These are phyloP conservation scores for Xylaria sp. DNA, from an alignment of 2,329 filamentous ascomycete species.

Conservation along the genomic window DNA sequence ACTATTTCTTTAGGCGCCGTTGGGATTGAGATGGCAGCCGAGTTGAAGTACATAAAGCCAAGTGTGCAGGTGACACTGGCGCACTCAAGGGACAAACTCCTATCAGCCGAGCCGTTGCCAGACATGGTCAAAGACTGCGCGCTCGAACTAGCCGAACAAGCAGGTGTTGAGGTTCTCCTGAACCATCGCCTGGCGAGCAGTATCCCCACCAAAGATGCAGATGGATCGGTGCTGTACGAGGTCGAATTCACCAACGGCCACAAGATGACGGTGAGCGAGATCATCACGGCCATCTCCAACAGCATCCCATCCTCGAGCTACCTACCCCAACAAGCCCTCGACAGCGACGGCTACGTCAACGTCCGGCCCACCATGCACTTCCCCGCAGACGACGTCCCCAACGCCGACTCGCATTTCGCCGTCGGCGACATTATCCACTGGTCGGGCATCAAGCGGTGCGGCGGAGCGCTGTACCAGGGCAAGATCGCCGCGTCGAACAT, in stretches of 20 bases:
- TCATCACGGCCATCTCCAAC: constrained; percentile 76
- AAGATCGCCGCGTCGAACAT: constrained; percentile 74
- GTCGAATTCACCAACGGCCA: constrained; percentile 71
- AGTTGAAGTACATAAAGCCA: constrained; percentile 76
- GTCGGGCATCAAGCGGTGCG: constrained; percentile 84
- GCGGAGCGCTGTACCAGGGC: constrained; percentile 79
- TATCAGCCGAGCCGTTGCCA: constrained; percentile 78
- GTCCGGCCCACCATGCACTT: constrained; percentile 64
- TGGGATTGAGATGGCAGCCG: constrained; percentile 83
- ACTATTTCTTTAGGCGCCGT: constrained; percentile 65
- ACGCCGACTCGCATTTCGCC: constrained; percentile 72
- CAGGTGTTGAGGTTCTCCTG: constrained; percentile 73
- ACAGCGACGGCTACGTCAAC: constrained; percentile 73
- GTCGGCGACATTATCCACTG: constrained; percentile 76
- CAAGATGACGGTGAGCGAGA: constrained; percentile 69
- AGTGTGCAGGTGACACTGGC: constrained; percentile 75
- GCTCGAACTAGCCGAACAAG: constrained; percentile 67
- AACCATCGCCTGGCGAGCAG: constrained; percentile 66
- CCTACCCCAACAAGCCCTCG: constrained; percentile 68
- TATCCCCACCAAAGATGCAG: constrained; percentile 57
- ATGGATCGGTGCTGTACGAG: constrained; percentile 56
- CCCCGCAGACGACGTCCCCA: constrained; percentile 63
- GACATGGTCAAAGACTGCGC: constrained; percentile 74
- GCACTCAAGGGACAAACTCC: constrained; percentile 75
- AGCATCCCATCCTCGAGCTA: constrained; percentile 71